A percentile compares a stretch with the other conserved stretches of the same genome.
Conservation (phyloP, 257 asterid genomes). For the Linderniella brevidens region DNA sequence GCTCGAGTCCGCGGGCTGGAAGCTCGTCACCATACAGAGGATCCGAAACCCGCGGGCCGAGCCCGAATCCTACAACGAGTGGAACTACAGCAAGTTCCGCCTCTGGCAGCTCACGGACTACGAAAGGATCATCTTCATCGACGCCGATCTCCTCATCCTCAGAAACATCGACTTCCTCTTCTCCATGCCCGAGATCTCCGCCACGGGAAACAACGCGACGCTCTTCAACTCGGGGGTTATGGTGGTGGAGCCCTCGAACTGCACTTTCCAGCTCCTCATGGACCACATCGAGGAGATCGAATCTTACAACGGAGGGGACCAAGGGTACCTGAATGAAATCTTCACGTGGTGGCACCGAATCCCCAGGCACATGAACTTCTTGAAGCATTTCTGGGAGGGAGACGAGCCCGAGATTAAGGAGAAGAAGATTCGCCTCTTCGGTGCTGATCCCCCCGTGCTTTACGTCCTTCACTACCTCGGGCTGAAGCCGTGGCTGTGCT, state of each 20-base stretch:
- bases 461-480: slow-evolving; percentile 76
- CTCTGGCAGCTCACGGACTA: slow-evolving; percentile 86
- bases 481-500: slow-evolving; percentile 82
- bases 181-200: slow-evolving; percentile 70
- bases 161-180: slow-evolving; percentile 70
- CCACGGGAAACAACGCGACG: slow-evolving; percentile 82
- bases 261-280: slow-evolving; percentile 69
- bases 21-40: slow-evolving; percentile 47
- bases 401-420: slow-evolving; percentile 46
- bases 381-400: slow-evolving; percentile 75
- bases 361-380: slow-evolving; percentile 78
- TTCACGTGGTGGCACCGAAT: slow-evolving; percentile 92
- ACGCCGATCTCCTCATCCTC: slow-evolving; percentile 66
- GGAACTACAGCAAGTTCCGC: slow-evolving; percentile 94
- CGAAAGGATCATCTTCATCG: slow-evolving; percentile 68
- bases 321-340: slow-evolving; percentile 68
- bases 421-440: slow-evolving; percentile 43
- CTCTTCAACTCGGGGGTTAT: slow-evolving; percentile 85
- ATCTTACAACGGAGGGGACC: slow-evolving; percentile 89
- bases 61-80: slow-evolving; percentile 80
- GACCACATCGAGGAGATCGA: slow-evolving; percentile 69
- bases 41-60: slow-evolving; percentile 85
- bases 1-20: slow-evolving; percentile 74
- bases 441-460: slow-evolving; percentile 60
- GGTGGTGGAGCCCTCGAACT: slow-evolving; percentile 84